Evolutionary conservation across 163 green algal species (phyloP), one percentile per base, ranked within the genome.

Genomic region (Dunaliella salina): DNA sequence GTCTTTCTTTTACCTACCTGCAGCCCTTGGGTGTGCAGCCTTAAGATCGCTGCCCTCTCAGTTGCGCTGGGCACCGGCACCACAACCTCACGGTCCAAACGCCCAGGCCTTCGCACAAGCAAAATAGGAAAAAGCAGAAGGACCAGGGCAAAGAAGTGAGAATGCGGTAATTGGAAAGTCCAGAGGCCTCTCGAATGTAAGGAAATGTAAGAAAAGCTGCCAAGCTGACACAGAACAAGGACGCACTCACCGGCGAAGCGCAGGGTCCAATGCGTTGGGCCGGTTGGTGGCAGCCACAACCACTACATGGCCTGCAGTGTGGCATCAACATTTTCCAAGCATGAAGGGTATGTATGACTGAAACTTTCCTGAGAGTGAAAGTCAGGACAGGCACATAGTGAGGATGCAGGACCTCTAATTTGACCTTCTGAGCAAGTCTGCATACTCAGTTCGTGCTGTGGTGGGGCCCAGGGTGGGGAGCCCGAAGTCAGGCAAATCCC

Each of bases 241-340:
- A 50, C 8, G 40, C 4, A 50, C 40, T 50, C 40, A 50, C 40
- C 40, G 3, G 34, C 96, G 86, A 71, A 99, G 85, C 0, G 96
- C 96, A 8, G 95, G 93, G 88, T 99, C 96, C 33, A 99, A 81
- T 0, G 93, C 92, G 86, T 98, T 96, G 26, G 95, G 96, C 0
- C 94, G 87, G 87, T 95, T 98, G 33, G 96, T 99, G 24, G 96
- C 94, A 45, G 88, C 96, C 4, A 99, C 89, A 12, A 99, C 93
- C 26, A 96, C 88, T 75, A 98, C 40, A 33, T 92, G 91, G 0
- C 91, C 92, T 75, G 63, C 63, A 75, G 22, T 15, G 11, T 50
- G 8, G 40, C 40, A 50, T 50, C n/a, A n/a, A n/a, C n/a, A n/a
- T n/a, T n/a, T 50, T 50, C 40, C 40, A 50, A 50, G 40, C 3